Evolutionary conservation across 2,329 filamentous ascomycete species (phyloP).

Genomic region (Cryphonectria carpinicola): DNA sequence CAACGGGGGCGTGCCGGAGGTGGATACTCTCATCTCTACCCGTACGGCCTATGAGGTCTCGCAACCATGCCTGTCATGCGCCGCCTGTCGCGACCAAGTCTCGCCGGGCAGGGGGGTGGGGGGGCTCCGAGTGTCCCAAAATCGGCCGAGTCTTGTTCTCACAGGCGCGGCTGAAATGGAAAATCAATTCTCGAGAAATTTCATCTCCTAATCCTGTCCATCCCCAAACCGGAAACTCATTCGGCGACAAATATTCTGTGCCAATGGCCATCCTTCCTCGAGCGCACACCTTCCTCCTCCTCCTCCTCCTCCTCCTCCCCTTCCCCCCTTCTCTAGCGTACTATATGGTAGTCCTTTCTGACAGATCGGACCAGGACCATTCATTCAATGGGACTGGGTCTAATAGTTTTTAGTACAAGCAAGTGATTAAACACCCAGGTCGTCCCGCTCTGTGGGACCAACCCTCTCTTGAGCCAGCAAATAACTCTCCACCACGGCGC

Average conservation of each 20-base stretch:
- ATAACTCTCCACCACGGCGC: slow-evolving; percentile 22
- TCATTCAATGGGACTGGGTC: background rate
- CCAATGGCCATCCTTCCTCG: slow-evolving; percentile 3
- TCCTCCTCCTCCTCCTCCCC: background rate
- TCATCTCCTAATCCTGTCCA: slow-evolving; percentile 15
- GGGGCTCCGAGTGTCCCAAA: background rate
- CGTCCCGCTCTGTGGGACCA: background rate
- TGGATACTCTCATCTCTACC: slow-evolving; percentile 19
- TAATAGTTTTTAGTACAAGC: background rate
- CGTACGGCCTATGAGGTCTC: slow-evolving; percentile 25
- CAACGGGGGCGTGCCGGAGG: slow-evolving; percentile 24
- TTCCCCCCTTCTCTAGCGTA: background rate
- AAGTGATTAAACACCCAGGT: background rate
- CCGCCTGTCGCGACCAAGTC: background rate
- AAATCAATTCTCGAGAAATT: background rate
- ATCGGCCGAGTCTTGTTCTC: slow-evolving; percentile 13
- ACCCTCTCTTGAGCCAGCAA: background rate
- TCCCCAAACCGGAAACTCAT: slow-evolving; percentile 8
- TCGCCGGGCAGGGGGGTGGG: slow-evolving; percentile 14
- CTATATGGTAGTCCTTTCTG: background rate
- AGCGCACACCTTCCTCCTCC: background rate
- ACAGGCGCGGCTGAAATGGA: slow-evolving; percentile 15
- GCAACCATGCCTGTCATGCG: slow-evolving; percentile 18
- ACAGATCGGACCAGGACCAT: background rate
- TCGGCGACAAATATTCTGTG: background rate